phyloP scores from a whole-genome alignment of 2,329 filamentous ascomycete genomes.

The Colletotrichum spaethianum region DNA sequence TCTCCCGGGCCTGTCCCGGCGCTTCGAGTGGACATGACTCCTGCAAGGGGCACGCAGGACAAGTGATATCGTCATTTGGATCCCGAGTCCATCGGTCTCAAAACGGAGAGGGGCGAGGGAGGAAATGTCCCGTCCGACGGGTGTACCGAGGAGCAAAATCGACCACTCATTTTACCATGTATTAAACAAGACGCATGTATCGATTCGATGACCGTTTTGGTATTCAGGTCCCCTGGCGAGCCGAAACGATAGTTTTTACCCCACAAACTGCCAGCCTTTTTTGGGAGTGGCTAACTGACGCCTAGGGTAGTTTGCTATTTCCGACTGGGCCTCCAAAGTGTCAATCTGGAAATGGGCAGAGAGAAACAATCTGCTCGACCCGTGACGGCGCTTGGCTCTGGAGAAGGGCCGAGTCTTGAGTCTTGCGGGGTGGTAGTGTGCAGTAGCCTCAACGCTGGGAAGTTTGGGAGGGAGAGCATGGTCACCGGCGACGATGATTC shows the following conservation, averaged over 20 bases:
- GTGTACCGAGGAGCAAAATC: background rate
- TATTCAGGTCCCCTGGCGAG: background rate
- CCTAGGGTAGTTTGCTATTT: conserved; percentile 6
- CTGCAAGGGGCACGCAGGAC: conserved; percentile 19
- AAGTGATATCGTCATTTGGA: conserved; percentile 10
- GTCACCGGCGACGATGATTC: background rate
- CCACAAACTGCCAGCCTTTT: conserved; percentile 9
- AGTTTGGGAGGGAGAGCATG: background rate
- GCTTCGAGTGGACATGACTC: conserved; percentile 34
- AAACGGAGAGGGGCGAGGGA: no score
- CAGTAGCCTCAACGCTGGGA: conserved; percentile 22
- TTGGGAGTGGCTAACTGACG: background rate
- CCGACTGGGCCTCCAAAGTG: background rate
- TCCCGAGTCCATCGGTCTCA: background rate
- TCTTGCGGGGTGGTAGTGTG: conserved; percentile 23
- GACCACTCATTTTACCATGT: background rate
- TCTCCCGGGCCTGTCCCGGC: conserved; percentile 26
- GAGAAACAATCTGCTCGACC: background rate
- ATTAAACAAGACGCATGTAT: background rate
- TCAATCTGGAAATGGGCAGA: background rate
- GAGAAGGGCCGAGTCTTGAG: conserved; percentile 33
- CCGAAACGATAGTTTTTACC: conserved; percentile 1
- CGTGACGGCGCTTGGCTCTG: conserved; percentile 38
- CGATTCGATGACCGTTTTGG: background rate
- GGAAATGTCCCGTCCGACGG: conserved; percentile 16